Base-by-base conservation (phyloP, 345 rosid genomes). In the Syzygium jambos region DNA sequence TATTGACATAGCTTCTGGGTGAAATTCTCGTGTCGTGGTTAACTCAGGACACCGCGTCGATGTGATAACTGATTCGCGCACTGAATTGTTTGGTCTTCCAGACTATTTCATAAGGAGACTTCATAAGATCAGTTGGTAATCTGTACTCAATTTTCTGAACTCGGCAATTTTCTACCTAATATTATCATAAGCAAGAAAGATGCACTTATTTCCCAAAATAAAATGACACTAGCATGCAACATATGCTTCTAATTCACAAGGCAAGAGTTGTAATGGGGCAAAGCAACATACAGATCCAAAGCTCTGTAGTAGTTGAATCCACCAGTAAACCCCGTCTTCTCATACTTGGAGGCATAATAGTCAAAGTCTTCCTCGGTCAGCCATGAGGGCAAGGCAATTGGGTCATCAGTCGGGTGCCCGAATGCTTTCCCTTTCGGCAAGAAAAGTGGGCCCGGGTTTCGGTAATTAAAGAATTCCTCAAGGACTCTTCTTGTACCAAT, bases 261-360 rank as follows among this genome's bases (percentile, higher is more conserved):
- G 10, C 61, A 84, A 27, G 0, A 13, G 49, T 30, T 73, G 25
- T 29, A 85, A 87, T 51, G 51, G 53, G 56, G 56, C 77, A 38
- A 84, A 85, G 54, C 63, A 34, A 86, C 92, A 52, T 93, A 95
- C 98, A 90, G 86, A 87, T 95, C 91, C 86, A 94, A 27, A 78
- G 92, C 92, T 85, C 98, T 92, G 90, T 97, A 97, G 91, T 95
- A 96, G 93, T 97, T 97, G 27, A 97, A 85, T 38, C 90, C 92
- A 83, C 98, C 95, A 7, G 98, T 95, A 92, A 97, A 96, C 83
- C 99, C 98, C 57, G 78, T 95, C 23, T 89, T 91, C 88, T 91
- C 89, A 80, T 88, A 95, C 88, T 95, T 94, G 86, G 84, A 54
- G 54, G 84, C 86, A 89, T 92, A 93, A 87, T 93, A 95, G 59